These are phyloP conservation scores for Alternaria novae-zelandiae DNA, from an alignment of 2,329 filamentous ascomycete species.

Conservation along the genomic window DNA sequence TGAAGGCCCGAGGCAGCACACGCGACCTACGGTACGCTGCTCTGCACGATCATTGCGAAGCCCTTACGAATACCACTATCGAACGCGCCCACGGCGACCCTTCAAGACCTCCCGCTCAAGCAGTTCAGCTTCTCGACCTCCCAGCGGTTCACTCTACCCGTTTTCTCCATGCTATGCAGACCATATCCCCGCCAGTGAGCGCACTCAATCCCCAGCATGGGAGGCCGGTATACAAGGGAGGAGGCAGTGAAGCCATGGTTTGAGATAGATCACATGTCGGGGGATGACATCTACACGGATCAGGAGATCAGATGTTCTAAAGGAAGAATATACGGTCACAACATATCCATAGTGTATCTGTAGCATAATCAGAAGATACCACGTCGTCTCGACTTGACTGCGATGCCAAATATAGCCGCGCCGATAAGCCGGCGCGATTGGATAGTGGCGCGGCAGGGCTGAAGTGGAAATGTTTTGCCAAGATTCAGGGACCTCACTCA, in stretches of 20 bases:
- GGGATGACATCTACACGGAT: neutral
- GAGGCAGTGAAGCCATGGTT: neutral
- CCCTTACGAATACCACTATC: neutral
- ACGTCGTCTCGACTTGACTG: neutral
- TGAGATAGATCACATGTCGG: neutral
- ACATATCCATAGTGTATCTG: neutral
- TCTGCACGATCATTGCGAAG: neutral
- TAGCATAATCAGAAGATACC: neutral
- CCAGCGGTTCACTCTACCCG: neutral
- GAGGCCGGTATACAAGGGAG: neutral
- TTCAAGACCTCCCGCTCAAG: neutral
- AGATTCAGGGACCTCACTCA: slow-evolving; percentile 26
- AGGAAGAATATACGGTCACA: neutral
- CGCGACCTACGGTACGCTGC: neutral
- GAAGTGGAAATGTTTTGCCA: slow-evolving; percentile 21
- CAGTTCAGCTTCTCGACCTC: neutral
- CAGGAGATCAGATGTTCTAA: neutral
- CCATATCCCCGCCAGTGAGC: neutral
- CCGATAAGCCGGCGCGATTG: slow-evolving; percentile 9
- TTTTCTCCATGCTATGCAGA: neutral
- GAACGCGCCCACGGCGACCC: neutral
- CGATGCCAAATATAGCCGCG: slow-evolving; percentile 7
- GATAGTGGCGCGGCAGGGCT: slow-evolving; percentile 7
- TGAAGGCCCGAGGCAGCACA: slow-evolving; percentile 49
- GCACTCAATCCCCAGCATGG: neutral